phyloP scores from a whole-genome alignment of 148 eudicot species.

The Cornus florida region DNA sequence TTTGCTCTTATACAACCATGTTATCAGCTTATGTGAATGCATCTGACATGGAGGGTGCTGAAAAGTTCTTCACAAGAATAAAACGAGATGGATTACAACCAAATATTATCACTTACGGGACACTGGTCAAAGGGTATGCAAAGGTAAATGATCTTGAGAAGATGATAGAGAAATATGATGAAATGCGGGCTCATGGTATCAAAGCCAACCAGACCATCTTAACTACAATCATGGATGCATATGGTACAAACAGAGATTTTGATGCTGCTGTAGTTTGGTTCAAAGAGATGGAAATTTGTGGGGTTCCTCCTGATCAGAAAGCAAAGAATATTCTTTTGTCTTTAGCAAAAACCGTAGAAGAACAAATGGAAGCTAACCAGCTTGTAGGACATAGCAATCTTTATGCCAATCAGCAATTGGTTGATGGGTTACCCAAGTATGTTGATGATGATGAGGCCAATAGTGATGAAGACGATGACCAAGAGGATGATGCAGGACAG shows the following conservation, averaged over 20 bases:
- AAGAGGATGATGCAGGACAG: constrained; percentile 33
- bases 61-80: constrained; percentile 77
- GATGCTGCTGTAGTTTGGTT: constrained; percentile 80
- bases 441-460: constrained; percentile 19
- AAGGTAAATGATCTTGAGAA: constrained; percentile 63
- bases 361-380: constrained; percentile 58
- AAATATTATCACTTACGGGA: constrained; percentile 75
- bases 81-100: constrained; percentile 65
- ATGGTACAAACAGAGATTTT: constrained; percentile 80
- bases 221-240: constrained; percentile 92
- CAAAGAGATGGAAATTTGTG: constrained; percentile 79
- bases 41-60: constrained; percentile 95
- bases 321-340: constrained; percentile 86
- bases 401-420: constrained; percentile 17
- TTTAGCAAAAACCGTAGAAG: constrained; percentile 73
- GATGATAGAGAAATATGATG: constrained; percentile 79
- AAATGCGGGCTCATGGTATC: constrained; percentile 62
- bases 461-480: constrained; percentile 27
- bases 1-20: constrained; percentile 90
- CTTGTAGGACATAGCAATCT: constrained; percentile 34
- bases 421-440: constrained; percentile 19
- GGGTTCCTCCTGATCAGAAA: constrained; percentile 83
- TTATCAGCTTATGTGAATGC: constrained; percentile 84
- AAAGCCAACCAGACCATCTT: constrained; percentile 72
- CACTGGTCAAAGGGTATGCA: constrained; percentile 83